phyloP scores from a whole-genome alignment of 495 filamentous ascomycete species.

The Aspergillus conjunctus region DNA sequence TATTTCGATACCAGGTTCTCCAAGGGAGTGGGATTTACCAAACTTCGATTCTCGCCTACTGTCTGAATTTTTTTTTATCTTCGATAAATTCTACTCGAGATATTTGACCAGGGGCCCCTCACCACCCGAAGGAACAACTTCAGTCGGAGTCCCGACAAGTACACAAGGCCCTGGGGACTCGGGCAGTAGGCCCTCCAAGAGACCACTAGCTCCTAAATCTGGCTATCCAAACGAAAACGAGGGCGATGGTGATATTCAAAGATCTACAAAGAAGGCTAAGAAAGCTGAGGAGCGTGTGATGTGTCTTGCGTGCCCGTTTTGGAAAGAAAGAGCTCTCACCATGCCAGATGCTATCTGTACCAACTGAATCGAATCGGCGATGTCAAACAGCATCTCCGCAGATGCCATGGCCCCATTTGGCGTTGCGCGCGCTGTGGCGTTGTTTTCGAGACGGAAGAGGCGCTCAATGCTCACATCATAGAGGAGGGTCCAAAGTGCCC shows the following conservation, averaged over 20 bases:
- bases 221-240: background rate
- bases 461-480: background rate
- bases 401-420: background rate
- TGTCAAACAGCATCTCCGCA: constrained; percentile 3
- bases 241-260: background rate
- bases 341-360: background rate
- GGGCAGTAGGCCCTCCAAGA: background rate
- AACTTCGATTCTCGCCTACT: background rate
- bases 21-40: background rate
- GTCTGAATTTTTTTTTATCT: background rate
- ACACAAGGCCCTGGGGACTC: background rate
- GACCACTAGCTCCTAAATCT: background rate
- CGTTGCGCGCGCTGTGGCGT: background rate
- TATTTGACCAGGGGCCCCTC: background rate
- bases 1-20: background rate
- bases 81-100: background rate
- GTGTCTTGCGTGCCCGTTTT: background rate
- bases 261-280: background rate
- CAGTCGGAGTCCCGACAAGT: too few relatives aligned
- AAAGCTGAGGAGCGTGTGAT: background rate
- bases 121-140: too few relatives aligned
- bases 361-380: background rate
- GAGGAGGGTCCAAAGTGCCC: background rate
- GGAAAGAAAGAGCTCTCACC: background rate
- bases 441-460: background rate